Evolutionary conservation across 1,284 basidiomycete genomes (phyloP), one percentile per base, ranked within the genome.

Genomic region (Pascua sp.): DNA sequence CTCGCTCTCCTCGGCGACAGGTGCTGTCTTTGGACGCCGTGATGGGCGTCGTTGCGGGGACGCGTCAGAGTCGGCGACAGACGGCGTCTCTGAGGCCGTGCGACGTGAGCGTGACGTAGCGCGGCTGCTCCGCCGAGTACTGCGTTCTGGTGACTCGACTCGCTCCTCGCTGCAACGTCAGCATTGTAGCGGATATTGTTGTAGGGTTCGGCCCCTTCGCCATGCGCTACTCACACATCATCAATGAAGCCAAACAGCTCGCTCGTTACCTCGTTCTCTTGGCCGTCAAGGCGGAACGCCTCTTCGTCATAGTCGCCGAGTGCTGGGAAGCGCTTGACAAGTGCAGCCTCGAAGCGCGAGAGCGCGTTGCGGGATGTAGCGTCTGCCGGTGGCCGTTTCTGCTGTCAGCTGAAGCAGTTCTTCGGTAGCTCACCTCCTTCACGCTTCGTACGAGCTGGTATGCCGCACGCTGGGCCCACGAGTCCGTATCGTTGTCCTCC

Each of bases 301-400:
- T 85, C 86, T 67, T 90, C 88, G 62, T 82, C 84, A 66, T 90
- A 86, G 43, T 79, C 80, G 53, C 82, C 80, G 10, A 90, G 72
- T 56, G 84, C 82, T 39, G 80, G 78, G 69, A 84, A 90, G 55
- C 80, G 79, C 66, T 85, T 86, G 39, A 76, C 67, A 53, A 91
- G 77, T 11, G 79, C 70, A 5, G 76, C 78, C 55, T 86, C 84
- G 75, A 92, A 90, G 46, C 84, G 83, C 32, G 77, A 76, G 51
- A 95, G 80, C 1, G 88, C 82, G 66, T 89, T 92, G 58, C 85
- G 83, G 11, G 87, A 83, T 0, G 83, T 77, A 0, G 85, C 78
- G 61, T 93, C 90, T 15, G 84, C 80, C 37, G 89, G 78, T 0
- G 88, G 88, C 15, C 85, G 86, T 74, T 87, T 86, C 87, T 90